Percentiles rank a stretch among this genome's conserved stretches.
These are phyloP conservation scores for Erodium texanum DNA, from an alignment of 441 rosid species.

Conservation along the genomic window DNA sequence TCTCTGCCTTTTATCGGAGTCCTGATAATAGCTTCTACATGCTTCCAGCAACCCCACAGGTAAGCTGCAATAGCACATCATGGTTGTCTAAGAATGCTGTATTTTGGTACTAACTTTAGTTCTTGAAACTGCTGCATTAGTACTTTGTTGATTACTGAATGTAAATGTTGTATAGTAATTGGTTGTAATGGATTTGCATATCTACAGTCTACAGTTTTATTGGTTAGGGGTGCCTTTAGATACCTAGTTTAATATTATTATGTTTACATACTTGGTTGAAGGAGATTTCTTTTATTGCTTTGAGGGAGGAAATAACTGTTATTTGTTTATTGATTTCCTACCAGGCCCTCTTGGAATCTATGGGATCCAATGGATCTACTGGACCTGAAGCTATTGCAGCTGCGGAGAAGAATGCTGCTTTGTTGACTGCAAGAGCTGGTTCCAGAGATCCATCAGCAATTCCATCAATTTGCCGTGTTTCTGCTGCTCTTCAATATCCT, in stretches of 20 bases:
- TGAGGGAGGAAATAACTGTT: neutral
- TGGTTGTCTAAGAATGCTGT: constrained; percentile 8
- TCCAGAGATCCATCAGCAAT: constrained; percentile 97
- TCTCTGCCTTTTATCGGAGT: constrained; percentile 68
- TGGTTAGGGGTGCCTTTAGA: constrained; percentile 5
- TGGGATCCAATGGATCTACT: constrained; percentile 79
- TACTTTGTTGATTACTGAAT: neutral
- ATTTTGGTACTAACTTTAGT: neutral
- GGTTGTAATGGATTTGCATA: neutral
- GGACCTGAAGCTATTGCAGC: constrained; percentile 87
- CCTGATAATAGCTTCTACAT: constrained; percentile 84
- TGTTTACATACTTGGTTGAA: neutral
- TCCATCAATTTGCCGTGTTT: constrained; percentile 91
- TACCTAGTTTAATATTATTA: neutral
- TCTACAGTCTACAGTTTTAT: neutral
- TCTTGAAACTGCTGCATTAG: neutral
- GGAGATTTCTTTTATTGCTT: neutral
- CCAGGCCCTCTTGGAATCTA: constrained; percentile 83
- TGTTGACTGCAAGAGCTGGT: constrained; percentile 96
- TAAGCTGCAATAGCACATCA: constrained; percentile 22
- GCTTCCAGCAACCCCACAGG: constrained; percentile 97
- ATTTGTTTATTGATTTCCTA: no score
- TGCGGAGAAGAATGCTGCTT: constrained; percentile 87
- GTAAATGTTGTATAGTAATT: neutral
- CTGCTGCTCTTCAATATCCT: constrained; percentile 95